Evolutionary conservation across 139 green algal species (phyloP).

Genomic region (Coelastrella sp.): DNA sequence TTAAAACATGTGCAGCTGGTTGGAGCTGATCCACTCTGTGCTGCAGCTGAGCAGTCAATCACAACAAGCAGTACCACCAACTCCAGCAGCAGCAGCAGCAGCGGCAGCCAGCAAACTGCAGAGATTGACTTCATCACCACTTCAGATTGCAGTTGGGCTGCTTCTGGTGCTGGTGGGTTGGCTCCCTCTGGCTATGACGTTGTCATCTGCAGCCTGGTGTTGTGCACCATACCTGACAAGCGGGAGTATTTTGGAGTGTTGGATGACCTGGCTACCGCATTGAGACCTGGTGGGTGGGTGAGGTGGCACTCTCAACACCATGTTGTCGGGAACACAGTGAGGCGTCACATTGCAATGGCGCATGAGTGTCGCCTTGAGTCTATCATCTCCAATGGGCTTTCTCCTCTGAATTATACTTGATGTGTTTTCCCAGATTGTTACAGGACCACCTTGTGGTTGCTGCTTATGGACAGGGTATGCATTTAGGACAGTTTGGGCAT

Average conservation of each 20-base stretch:
- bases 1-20: background rate
- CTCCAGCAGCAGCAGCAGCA: background rate
- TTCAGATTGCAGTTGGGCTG: constrained; percentile 3
- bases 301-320: too few relatives aligned
- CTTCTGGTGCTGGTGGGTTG: background rate
- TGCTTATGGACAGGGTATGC: too few relatives aligned
- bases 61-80: background rate
- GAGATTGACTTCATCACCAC: background rate
- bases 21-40: background rate
- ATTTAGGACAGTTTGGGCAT: too few relatives aligned
- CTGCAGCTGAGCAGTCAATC: background rate
- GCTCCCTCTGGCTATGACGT: constrained; percentile 36
- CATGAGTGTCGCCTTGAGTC: background rate
- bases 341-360: too few relatives aligned
- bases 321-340: too few relatives aligned
- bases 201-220: constrained; percentile 46
- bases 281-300: constrained; percentile 23
- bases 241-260: background rate
- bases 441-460: too few relatives aligned
- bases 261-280: constrained; percentile 1
- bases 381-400: background rate
- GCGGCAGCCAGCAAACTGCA: background rate
- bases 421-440: too few relatives aligned
- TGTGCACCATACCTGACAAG: constrained; percentile 24
- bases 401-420: too few relatives aligned